Evolutionary conservation across 1,284 basidiomycete species (phyloP).

Genomic region (Testicularia cyperi): DNA sequence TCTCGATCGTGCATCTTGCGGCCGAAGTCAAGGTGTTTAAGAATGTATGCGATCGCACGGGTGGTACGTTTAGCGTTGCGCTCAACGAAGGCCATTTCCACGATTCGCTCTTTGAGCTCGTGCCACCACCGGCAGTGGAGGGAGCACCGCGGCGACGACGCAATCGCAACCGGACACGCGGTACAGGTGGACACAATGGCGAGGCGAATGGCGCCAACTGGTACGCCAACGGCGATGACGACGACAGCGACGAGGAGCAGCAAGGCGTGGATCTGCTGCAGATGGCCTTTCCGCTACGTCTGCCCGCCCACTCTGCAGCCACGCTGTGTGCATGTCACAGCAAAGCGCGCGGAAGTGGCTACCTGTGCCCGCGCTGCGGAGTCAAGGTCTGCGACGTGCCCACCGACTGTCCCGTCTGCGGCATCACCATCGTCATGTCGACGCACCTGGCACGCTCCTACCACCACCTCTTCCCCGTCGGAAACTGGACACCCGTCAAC

Average conservation of each 20-base stretch:
- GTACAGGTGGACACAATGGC: background rate
- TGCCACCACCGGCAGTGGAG: constrained; percentile 69
- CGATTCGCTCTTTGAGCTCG: constrained; percentile 91
- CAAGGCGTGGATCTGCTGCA: constrained; percentile 74
- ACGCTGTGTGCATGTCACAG: constrained; percentile 83
- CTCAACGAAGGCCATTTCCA: constrained; percentile 96
- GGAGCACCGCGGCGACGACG: constrained; percentile 1
- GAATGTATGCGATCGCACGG: constrained; percentile 65
- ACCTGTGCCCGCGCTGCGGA: constrained; percentile 88
- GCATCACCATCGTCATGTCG: constrained; percentile 94
- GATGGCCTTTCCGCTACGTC: constrained; percentile 81
- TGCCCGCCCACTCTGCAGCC: constrained; percentile 44
- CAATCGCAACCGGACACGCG: background rate
- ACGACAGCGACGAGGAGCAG: constrained; percentile 10
- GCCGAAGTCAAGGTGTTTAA: constrained; percentile 98
- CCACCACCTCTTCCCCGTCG: constrained; percentile 88
- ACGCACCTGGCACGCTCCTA: constrained; percentile 95
- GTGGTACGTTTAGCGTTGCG: constrained; percentile 71
- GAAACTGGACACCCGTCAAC: constrained; percentile 70
- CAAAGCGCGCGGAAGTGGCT: constrained; percentile 72
- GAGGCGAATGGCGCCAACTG: no score
- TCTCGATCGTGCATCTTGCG: constrained; percentile 82
- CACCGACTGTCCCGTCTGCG: constrained; percentile 95
- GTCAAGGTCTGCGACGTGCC: constrained; percentile 95
- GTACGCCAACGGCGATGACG: background rate